Conservation (phyloP, 257 asterid genomes). For the Anisodus tanguticus region DNA sequence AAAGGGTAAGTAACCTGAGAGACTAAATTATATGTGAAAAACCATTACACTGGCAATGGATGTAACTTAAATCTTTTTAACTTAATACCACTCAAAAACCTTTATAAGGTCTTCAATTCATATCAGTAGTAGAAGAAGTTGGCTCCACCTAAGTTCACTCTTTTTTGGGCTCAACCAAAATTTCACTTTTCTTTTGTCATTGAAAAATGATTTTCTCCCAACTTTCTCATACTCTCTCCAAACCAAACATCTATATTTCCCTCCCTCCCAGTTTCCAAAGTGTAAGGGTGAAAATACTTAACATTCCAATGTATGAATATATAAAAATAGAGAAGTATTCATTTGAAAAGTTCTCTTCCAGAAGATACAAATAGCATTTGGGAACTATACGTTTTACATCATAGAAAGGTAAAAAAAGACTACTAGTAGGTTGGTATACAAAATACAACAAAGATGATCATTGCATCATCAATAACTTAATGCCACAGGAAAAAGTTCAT, state of each 20-base stretch:
- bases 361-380: neutral
- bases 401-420: neutral
- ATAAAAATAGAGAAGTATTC: neutral
- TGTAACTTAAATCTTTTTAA: too few species aligned
- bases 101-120: neutral
- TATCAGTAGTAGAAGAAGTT: neutral
- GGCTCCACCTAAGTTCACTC: neutral
- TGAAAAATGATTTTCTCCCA: neutral
- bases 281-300: neutral
- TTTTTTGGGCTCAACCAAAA: neutral
- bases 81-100: neutral
- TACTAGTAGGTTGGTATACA: neutral
- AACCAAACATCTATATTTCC: neutral
- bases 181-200: neutral
- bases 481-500: neutral
- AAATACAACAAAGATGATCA: constrained; percentile 13
- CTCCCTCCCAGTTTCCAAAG: neutral
- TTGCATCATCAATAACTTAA: neutral
- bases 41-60: neutral
- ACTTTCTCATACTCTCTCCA: neutral
- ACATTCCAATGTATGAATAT: neutral
- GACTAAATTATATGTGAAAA: too few species aligned
- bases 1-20: too few species aligned
- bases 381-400: neutral
- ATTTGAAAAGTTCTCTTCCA: neutral